Conservation (phyloP, 345 rosid species). For the Cardamine chenopodiifolia region DNA sequence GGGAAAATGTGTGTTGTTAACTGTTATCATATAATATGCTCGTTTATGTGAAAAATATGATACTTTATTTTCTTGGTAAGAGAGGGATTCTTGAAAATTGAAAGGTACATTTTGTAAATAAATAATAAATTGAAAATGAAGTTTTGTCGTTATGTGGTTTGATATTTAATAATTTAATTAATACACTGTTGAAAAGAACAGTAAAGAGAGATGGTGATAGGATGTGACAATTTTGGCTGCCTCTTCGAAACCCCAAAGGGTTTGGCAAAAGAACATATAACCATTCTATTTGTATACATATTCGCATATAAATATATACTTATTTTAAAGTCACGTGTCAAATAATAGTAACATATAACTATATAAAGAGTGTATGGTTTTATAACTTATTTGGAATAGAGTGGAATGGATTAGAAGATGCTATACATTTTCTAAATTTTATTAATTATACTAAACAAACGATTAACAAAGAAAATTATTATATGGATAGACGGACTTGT, state of each 20-base stretch:
- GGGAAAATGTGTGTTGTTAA: neutral
- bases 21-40: neutral
- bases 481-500: neutral
- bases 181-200: constrained; percentile 13
- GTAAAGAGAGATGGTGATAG: constrained; percentile 36
- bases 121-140: neutral
- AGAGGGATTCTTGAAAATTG: constrained; percentile 23
- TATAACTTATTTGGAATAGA: constrained; percentile 4
- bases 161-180: neutral
- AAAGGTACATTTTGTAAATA: constrained; percentile 12
- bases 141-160: constrained; percentile 20
- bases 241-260: constrained; percentile 37
- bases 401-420: neutral
- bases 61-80: neutral
- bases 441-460: neutral
- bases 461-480: neutral
- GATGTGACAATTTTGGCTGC: constrained; percentile 41
- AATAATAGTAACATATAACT: constrained; percentile 17
- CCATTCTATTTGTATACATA: constrained; percentile 22
- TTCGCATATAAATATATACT: neutral
- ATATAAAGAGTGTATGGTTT: neutral
- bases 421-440: neutral
- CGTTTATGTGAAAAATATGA: neutral
- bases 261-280: constrained; percentile 14
- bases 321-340: constrained; percentile 27